Evolutionary conservation across 805 yeast species (phyloP), one percentile per base, ranked within the genome.

Genomic region (Jamesozyma lodderae): DNA sequence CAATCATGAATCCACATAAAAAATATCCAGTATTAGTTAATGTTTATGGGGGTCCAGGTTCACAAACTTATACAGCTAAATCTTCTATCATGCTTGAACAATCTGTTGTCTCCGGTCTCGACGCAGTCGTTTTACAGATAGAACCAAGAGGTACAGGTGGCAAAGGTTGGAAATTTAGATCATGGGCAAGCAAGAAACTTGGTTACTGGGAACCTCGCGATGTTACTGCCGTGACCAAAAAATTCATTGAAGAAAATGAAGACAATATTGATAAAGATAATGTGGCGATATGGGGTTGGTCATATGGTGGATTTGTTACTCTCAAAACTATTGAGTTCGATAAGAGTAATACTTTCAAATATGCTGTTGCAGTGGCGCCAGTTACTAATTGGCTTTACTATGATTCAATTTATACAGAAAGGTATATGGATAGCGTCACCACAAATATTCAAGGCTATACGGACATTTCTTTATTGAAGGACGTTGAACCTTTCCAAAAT

Each of bases 81-180:
- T 76, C 69, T 44, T 54, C 55, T 7, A 59, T 74, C 18, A 75
- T 72, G 8, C 77, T 81, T 46, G 79, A 77, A 45, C 80, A 79
- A 35, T 66, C 74, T 3, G 70, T 77, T 0, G 66, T 77, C 18
- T 71, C 83, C 1, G 64, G 69, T 2, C 51, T 79, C 32, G 73
- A 78, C 49, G 75, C 80, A 0, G 67, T 82, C 21, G 77, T 81
- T 1, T 57, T 82, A 36, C 69, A 75, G 32, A 73, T 83, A 31
- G 94, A 83, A 48, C 92, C 94, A 14, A 66, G 92, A 55, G 92
- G 94, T 2, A 81, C 92, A 0, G 86, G 83, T n/a, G 81, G 79
- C 4, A 74, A 75, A 51, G 85, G 83, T 4, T 81, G 92, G 90
- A 60, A 59, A 18, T 73, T 69, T 47, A 70, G 69, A 52, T 62